A percentile compares a stretch with the other conserved stretches of the same genome.
These are phyloP conservation scores for Allium sativum DNA, from an alignment of 106 monocot genomes.

Conservation along the genomic window DNA sequence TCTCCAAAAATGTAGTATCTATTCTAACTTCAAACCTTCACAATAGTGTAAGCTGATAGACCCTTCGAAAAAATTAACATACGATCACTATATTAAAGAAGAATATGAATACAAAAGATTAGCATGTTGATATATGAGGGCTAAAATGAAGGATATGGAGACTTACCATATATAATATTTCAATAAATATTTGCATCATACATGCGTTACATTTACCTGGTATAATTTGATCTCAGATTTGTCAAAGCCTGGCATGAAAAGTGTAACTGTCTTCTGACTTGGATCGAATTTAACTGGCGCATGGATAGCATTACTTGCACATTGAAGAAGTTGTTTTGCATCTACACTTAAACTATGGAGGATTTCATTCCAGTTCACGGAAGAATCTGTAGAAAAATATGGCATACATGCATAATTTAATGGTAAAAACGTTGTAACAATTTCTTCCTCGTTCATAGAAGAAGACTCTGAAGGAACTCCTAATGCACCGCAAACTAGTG, in stretches of 20 bases:
- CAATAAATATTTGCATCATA: too few species aligned
- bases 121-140: not conserved
- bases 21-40: too few species aligned
- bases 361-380: slow-evolving; percentile 37
- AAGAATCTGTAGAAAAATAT: slow-evolving; percentile 32
- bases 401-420: slow-evolving; percentile 51
- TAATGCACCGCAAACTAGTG: slow-evolving; percentile 58
- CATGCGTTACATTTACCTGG: slow-evolving; percentile 36
- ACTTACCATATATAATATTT: not conserved
- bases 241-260: slow-evolving; percentile 92
- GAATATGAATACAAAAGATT: not conserved
- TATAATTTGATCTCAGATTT: slow-evolving; percentile 90
- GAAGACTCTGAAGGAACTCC: slow-evolving; percentile 39
- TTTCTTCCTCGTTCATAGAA: slow-evolving; percentile 19
- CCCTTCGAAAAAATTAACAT: too few species aligned
- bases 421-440: slow-evolving; percentile 44
- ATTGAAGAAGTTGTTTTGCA: slow-evolving; percentile 35
- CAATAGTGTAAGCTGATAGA: too few species aligned
- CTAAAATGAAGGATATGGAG: not conserved
- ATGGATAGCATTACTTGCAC: slow-evolving; percentile 5
- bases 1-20: too few species aligned
- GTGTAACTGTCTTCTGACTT: slow-evolving; percentile 43
- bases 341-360: slow-evolving; percentile 23
- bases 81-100: too few species aligned
- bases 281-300: slow-evolving; percentile 60